phyloP scores from a whole-genome alignment of 495 filamentous ascomycete genomes.

The Penicillium turbatum region DNA sequence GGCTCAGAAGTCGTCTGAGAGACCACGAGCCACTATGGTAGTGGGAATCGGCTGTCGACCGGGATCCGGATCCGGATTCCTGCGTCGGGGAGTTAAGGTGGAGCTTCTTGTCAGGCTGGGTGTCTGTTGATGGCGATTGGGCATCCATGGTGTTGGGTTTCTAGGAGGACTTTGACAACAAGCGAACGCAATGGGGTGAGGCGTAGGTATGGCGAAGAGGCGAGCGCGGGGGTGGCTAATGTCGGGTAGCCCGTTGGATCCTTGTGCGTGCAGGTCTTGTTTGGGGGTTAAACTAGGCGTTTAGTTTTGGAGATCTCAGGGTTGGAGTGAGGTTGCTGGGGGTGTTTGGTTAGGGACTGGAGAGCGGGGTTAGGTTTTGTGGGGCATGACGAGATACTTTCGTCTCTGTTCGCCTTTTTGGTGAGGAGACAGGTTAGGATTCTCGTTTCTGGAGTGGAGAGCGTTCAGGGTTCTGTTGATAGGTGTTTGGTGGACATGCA shows the following conservation, averaged over 20 bases:
- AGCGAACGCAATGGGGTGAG: background rate
- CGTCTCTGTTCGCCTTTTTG: background rate
- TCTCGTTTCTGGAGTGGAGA: background rate
- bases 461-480: background rate
- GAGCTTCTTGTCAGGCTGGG: constrained; percentile 11
- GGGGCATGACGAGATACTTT: constrained; percentile 9
- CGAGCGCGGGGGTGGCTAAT: constrained; percentile 1
- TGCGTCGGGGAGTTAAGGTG: constrained; percentile 7
- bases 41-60: background rate
- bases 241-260: background rate
- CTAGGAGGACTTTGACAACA: background rate
- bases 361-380: constrained; percentile 11
- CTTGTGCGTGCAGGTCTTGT: background rate
- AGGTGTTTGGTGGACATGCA: background rate
- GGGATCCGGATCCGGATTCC: background rate
- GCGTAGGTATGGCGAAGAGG: background rate
- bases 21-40: constrained; percentile 33
- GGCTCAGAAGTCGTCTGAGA: constrained; percentile 36
- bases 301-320: background rate
- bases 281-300: background rate
- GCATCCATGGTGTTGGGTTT: constrained; percentile 25
- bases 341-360: constrained; percentile 4
- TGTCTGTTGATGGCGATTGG: constrained; percentile 22
- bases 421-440: background rate
- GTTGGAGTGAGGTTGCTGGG: constrained; percentile 4